Evolutionary conservation across 2,329 filamentous ascomycete species (phyloP), one percentile per base, ranked within the genome.

Genomic region (Chrysoporthe deuterocubensis): DNA sequence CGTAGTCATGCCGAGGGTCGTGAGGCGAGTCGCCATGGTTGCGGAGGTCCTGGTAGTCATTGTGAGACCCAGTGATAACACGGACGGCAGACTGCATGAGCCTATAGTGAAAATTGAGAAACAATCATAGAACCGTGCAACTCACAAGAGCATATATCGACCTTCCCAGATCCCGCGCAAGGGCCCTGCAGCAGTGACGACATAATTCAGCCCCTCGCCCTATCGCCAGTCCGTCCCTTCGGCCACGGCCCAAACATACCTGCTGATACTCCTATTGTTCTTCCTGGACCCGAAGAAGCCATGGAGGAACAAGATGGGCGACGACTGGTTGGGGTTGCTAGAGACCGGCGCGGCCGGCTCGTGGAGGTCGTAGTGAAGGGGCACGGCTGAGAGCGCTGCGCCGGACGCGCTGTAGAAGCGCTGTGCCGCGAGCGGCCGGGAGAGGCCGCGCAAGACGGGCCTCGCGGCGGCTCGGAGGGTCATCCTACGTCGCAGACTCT

Each of bases 1-100:
- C 78, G 78, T 98, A 98, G 80, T 95, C 90, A 78, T 98, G 96
- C 1, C 83, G 83, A 0, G 83, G 81, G 63, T 89, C 78, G 79
- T 97, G 94, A 1, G 93, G 92, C 1, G 93, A 97, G 50, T 96
- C 91, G 74, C 95, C 95, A 81, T 98, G 95, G 76, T 98, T 98
- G 73, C 95, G 89, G 21, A 97, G 86, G 78, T 98, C 95, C 91
- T 94, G 63, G 42, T 40, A 40, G 26, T 13, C 13, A 11, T 43
- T 5, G 3, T 14, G 21, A 16, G 37, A 6, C 16, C 37, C 18
- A 26, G 37, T 40, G 37, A 26, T 1, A 26, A 40, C 37, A 40
- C 37, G 4, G 4, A 40, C 0, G 6, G 9, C 37, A 40, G 9
- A 1, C 37, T 9, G 37, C 37, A 40, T 40, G 37, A 2, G 37